These are phyloP conservation scores for Halocafeteria seosinensis DNA, from an alignment of 108 stramenopile species.

Conservation along the genomic window DNA sequence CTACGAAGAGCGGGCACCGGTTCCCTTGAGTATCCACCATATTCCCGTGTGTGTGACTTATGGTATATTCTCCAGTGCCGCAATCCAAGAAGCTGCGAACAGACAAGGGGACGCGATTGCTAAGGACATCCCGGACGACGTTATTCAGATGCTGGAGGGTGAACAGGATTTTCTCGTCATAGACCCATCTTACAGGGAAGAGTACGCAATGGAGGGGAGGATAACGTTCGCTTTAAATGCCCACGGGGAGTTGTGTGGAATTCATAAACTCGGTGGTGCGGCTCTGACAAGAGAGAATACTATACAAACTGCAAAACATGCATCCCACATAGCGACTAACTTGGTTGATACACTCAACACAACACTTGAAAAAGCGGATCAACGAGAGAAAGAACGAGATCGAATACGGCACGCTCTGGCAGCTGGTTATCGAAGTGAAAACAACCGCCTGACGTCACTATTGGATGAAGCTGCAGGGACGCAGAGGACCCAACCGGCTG, in stretches of 20 bases:
- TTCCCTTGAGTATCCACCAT: conserved; percentile 28
- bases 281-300: background rate
- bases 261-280: conserved; percentile 7
- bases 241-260: conserved; percentile 25
- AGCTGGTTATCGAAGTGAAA: too few species aligned
- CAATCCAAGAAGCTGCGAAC: background rate
- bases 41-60: conserved; percentile 30
- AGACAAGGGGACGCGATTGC: background rate
- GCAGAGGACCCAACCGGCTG: too few species aligned
- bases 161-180: conserved; percentile 8
- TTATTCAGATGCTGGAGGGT: too few species aligned
- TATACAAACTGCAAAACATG: background rate
- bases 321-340: background rate
- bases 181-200: conserved; percentile 28
- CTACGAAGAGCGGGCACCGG: conserved; percentile 28
- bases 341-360: background rate
- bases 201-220: conserved; percentile 27
- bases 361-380: background rate
- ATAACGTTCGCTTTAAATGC: conserved; percentile 26
- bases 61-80: conserved; percentile 28
- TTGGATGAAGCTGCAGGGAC: too few species aligned
- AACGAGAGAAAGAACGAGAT: background rate
- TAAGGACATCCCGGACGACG: too few species aligned
- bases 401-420: background rate
- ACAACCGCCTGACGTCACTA: too few species aligned